Percentiles rank a stretch among this genome's conserved stretches.
These are phyloP conservation scores for Globisporangium sylvaticum DNA, from an alignment of 352 stramenopile species.

Conservation along the genomic window DNA sequence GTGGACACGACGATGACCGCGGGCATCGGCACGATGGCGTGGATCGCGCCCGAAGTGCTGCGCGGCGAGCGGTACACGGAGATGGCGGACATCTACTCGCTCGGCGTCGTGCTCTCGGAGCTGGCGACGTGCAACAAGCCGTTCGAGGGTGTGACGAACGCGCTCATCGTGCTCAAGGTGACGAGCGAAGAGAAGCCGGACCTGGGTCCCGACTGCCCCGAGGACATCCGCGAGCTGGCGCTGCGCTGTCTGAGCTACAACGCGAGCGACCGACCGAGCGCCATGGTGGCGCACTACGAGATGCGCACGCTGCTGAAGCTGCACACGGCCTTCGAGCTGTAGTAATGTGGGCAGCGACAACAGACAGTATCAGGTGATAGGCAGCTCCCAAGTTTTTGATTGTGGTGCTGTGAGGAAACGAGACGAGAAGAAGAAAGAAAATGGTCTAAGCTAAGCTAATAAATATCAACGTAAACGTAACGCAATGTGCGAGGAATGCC, in stretches of 20 bases:
- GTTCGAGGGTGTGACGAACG: slow-evolving; percentile 68
- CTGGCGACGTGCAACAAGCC: slow-evolving; percentile 59
- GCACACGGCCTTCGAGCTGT: slow-evolving; percentile 54
- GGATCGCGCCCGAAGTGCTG: slow-evolving; percentile 79
- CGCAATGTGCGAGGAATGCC: not conserved
- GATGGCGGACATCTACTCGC: slow-evolving; percentile 86
- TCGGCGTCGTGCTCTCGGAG: slow-evolving; percentile 77
- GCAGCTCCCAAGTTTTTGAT: not conserved
- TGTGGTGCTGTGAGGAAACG: not conserved
- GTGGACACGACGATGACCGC: slow-evolving; percentile 79
- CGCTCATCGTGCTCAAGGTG: slow-evolving; percentile 71
- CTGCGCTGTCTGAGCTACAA: slow-evolving; percentile 65
- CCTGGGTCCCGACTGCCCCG: slow-evolving; percentile 49
- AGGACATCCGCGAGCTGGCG: slow-evolving; percentile 61
- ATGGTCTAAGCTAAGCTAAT: slow-evolving; percentile 5
- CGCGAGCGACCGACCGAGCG: slow-evolving; percentile 54
- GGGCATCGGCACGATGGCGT: slow-evolving; percentile 82
- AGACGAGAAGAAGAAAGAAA: slow-evolving; percentile 1
- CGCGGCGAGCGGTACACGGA: slow-evolving; percentile 82
- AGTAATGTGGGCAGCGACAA: not conserved
- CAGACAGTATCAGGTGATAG: no score
- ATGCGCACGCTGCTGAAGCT: slow-evolving; percentile 68
- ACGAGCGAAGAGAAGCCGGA: slow-evolving; percentile 65
- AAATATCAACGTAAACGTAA: slow-evolving; percentile 1
- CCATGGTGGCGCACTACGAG: slow-evolving; percentile 74